phyloP scores from a whole-genome alignment of 2,329 filamentous ascomycete genomes.

The Keithomyces neogunnii region DNA sequence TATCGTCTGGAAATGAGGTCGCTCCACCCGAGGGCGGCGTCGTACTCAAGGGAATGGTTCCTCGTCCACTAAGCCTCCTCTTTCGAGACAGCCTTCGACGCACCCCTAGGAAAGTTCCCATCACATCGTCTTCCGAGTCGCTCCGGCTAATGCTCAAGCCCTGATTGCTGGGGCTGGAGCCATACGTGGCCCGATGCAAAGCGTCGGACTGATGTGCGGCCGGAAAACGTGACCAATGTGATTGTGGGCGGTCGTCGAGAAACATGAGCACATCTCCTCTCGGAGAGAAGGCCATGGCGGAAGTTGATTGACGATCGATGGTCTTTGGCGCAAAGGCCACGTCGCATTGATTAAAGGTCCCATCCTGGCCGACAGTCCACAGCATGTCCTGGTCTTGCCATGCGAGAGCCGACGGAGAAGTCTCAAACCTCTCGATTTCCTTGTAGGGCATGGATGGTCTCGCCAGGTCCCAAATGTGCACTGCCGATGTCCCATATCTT shows the following conservation, averaged over 20 bases:
- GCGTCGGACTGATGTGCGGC: slow-evolving; percentile 25
- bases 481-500: slow-evolving; percentile 46
- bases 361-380: slow-evolving; percentile 57
- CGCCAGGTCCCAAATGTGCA: slow-evolving; percentile 63
- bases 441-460: slow-evolving; percentile 59
- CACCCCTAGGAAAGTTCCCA: slow-evolving; percentile 50
- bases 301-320: slow-evolving; percentile 54
- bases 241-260: slow-evolving; percentile 47
- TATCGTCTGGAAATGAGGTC: slow-evolving; percentile 18
- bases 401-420: slow-evolving; percentile 46
- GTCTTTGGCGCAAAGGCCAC: slow-evolving; percentile 54
- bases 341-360: slow-evolving; percentile 56
- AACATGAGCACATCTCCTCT: slow-evolving; percentile 53
- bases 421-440: slow-evolving; percentile 52
- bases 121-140: slow-evolving; percentile 57
- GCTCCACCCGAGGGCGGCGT: slow-evolving; percentile 40
- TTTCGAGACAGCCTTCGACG: slow-evolving; percentile 30
- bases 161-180: slow-evolving; percentile 39
- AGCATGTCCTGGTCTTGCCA: slow-evolving; percentile 59
- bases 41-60: slow-evolving; percentile 38
- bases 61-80: slow-evolving; percentile 35
- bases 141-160: slow-evolving; percentile 50
- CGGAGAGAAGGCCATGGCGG: slow-evolving; percentile 52
- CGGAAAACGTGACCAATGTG: slow-evolving; percentile 32
- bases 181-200: slow-evolving; percentile 32